Evolutionary conservation across 768 basidiomycete species (phyloP).

Genomic region (Gloeostereum incarnatum): DNA sequence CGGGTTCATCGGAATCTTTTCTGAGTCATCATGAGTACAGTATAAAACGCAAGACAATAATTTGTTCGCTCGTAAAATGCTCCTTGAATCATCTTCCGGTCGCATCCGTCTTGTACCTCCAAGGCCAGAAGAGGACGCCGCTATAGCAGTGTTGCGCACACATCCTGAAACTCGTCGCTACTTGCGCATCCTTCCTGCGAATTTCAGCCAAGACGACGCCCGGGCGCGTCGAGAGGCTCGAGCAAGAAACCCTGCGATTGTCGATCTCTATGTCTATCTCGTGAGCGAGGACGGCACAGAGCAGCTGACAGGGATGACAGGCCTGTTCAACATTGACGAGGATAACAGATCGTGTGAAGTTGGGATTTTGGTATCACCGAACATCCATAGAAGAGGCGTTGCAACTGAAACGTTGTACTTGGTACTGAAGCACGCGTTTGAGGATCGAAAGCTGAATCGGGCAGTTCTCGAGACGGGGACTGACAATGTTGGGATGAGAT

Average conservation of each 20-base stretch:
- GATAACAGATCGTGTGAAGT: conserved; percentile 23
- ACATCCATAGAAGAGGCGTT: no score
- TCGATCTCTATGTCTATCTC: conserved; percentile 28
- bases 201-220: conserved; percentile 24
- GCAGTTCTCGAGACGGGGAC: no score
- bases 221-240: conserved; percentile 23
- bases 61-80: background rate
- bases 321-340: conserved; percentile 28
- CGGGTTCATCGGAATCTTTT: conserved; percentile 1
- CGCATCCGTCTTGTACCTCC: conserved; percentile 26
- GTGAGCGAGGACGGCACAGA: conserved; percentile 14
- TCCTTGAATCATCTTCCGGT: conserved; percentile 9
- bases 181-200: conserved; percentile 27
- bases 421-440: no score
- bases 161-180: conserved; percentile 28
- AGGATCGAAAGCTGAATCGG: no score
- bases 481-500: no score
- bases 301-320: conserved; percentile 26
- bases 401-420: no score
- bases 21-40: background rate
- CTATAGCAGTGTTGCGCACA: conserved; percentile 22
- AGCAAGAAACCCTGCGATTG: conserved; percentile 18
- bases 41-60: background rate
- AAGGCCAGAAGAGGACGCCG: conserved; percentile 22
- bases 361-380: no score